phyloP scores from a whole-genome alignment of 805 yeast species.

The Candida succiphila region DNA sequence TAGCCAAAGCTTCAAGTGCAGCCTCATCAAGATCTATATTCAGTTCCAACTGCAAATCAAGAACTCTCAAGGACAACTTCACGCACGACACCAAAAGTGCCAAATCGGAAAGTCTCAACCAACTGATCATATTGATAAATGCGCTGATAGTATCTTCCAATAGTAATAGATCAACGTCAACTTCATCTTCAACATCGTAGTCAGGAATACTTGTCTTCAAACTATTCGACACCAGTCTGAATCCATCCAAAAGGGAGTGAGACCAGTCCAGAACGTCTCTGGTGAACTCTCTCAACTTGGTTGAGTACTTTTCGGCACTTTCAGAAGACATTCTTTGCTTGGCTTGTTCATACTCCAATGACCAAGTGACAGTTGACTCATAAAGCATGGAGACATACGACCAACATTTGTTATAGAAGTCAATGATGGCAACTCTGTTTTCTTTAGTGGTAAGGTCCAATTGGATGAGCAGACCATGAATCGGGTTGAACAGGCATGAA shows the following conservation, averaged over 20 bases:
- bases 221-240: slow-evolving; percentile 31
- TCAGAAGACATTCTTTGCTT: slow-evolving; percentile 10
- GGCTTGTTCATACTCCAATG: slow-evolving; percentile 26
- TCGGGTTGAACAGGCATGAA: slow-evolving; percentile 53
- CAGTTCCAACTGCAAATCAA: slow-evolving; percentile 51
- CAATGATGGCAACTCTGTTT: slow-evolving; percentile 16
- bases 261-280: slow-evolving; percentile 80
- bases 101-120: slow-evolving; percentile 78
- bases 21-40: slow-evolving; percentile 44
- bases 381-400: slow-evolving; percentile 58
- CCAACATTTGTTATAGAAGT: slow-evolving; percentile 72
- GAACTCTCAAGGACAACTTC: slow-evolving; percentile 50
- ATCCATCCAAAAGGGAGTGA: slow-evolving; percentile 56
- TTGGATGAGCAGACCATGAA: slow-evolving; percentile 39
- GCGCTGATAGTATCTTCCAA: slow-evolving; percentile 50
- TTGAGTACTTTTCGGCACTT: slow-evolving; percentile 13
- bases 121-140: slow-evolving; percentile 56
- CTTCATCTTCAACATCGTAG: slow-evolving; percentile 16
- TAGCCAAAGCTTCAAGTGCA: slow-evolving; percentile 43
- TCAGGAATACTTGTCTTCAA: slow-evolving; percentile 18
- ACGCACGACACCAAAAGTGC: slow-evolving; percentile 70
- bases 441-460: background rate
- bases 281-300: slow-evolving; percentile 50
- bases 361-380: slow-evolving; percentile 66
- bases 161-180: slow-evolving; percentile 17